Evolutionary conservation across 306 rosid genomes (phyloP).

Genomic region (Cucurbita maxima): DNA sequence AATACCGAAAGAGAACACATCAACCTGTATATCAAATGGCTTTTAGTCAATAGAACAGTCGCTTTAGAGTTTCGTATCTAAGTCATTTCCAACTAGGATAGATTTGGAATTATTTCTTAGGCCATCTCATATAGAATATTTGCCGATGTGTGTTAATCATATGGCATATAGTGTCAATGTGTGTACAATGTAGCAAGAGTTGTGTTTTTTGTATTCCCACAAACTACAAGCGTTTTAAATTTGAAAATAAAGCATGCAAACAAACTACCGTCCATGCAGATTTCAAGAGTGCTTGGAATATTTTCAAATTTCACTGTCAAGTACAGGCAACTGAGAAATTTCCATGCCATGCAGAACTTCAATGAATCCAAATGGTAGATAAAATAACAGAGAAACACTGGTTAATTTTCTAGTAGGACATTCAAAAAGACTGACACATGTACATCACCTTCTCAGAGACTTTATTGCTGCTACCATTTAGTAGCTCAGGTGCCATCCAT

Average conservation of each 20-base stretch:
- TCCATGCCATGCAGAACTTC: neutral
- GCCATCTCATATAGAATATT: neutral
- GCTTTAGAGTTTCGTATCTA: neutral
- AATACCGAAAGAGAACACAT: slow-evolving; percentile 83
- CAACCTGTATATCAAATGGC: slow-evolving; percentile 41
- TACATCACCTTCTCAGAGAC: slow-evolving; percentile 70
- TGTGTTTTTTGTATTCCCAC: neutral
- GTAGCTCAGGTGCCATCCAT: slow-evolving; percentile 92
- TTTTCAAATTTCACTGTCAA: neutral
- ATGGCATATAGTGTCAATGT: neutral
- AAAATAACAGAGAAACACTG: neutral
- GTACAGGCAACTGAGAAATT: neutral
- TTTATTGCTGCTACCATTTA: slow-evolving; percentile 75
- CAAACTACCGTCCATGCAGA: neutral
- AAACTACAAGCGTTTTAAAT: neutral
- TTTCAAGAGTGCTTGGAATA: neutral
- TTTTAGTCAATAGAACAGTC: neutral
- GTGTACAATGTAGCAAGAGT: neutral
- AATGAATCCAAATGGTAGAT: neutral
- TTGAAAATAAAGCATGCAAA: neutral
- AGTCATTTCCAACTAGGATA: neutral
- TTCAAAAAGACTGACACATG: neutral
- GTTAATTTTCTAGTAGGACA: neutral
- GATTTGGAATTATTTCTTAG: neutral
- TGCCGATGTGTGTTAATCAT: neutral